A percentile compares a stretch with the other conserved stretches of the same genome.
Conservation (phyloP, 441 rosid genomes). For the Euphorbia celastroides region DNA sequence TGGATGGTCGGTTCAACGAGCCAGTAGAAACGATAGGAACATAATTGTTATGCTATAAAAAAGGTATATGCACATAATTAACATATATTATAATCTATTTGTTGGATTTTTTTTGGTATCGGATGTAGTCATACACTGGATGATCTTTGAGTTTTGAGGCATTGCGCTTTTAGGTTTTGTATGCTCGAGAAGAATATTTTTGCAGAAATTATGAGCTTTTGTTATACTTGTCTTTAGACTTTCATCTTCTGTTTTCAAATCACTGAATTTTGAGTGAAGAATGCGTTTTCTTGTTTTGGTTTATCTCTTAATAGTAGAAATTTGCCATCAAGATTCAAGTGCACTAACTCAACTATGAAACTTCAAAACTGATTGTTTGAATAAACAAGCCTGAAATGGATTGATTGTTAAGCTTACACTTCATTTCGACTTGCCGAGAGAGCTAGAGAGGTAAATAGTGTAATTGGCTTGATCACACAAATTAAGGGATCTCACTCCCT, state of each 20-base stretch:
- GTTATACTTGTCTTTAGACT: neutral
- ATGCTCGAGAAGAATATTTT: neutral
- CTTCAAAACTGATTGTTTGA: too few relatives aligned
- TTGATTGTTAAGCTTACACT: neutral
- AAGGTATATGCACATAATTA: neutral
- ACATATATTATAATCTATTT: constrained; percentile 4
- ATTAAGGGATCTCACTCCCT: neutral
- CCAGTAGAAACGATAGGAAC: neutral
- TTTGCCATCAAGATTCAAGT: too few relatives aligned
- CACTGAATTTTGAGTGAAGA: neutral
- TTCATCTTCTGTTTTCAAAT: neutral
- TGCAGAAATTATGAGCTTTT: neutral
- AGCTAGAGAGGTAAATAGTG: neutral
- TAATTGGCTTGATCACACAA: neutral
- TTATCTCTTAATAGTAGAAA: too few relatives aligned
- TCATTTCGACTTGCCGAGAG: neutral
- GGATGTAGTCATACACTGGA: neutral
- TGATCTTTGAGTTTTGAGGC: constrained; percentile 22
- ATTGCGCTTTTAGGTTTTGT: constrained; percentile 18
- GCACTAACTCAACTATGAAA: too few relatives aligned
- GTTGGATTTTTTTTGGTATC: constrained; percentile 6
- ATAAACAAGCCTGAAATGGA: neutral
- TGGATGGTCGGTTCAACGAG: neutral
- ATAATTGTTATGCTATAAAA: neutral
- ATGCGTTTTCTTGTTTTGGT: neutral